Evolutionary conservation across 108 stramenopile species (phyloP).

Genomic region (Nitzschia inconspicua): DNA sequence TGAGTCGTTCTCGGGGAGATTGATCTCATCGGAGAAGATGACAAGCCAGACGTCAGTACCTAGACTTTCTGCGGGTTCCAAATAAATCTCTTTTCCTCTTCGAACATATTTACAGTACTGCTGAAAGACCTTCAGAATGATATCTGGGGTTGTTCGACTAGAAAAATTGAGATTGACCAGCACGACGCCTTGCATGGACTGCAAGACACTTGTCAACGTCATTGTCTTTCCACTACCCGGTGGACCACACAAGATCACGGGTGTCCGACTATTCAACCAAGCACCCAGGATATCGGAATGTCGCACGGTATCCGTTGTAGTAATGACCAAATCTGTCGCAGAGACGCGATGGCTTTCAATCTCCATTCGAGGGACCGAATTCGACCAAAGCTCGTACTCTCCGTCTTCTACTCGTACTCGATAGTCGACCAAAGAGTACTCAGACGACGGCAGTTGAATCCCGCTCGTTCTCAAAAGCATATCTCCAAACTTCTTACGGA

Average conservation of each 20-base stretch:
- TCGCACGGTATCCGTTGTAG: conserved; percentile 95
- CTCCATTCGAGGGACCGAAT: conserved; percentile 91
- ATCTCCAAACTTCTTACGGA: conserved; percentile 76
- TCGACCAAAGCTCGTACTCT: conserved; percentile 91
- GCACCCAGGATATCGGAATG: conserved; percentile 93
- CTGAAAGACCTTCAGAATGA: conserved; percentile 91
- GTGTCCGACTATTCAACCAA: conserved; percentile 88
- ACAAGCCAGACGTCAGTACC: conserved; percentile 89
- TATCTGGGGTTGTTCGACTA: conserved; percentile 92
- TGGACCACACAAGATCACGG: conserved; percentile 96
- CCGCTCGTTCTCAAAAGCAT: conserved; percentile 76
- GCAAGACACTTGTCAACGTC: conserved; percentile 94
- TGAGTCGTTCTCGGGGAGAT: conserved; percentile 92
- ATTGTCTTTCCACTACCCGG: conserved; percentile 98
- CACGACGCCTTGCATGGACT: conserved; percentile 87
- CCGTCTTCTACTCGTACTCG: conserved; percentile 92
- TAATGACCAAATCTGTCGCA: conserved; percentile 89
- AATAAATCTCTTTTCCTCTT: conserved; percentile 80
- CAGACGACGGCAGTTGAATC: conserved; percentile 51
- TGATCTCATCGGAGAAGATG: conserved; percentile 99
- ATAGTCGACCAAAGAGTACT: conserved; percentile 69
- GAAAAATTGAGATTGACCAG: conserved; percentile 94
- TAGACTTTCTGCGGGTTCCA: conserved; percentile 76
- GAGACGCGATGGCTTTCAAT: conserved; percentile 93
- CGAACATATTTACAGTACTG: conserved; percentile 94